A percentile compares a stretch with the other conserved stretches of the same genome.
Conservation (phyloP, 768 basidiomycete genomes). For the Amanita pallidorosea region DNA sequence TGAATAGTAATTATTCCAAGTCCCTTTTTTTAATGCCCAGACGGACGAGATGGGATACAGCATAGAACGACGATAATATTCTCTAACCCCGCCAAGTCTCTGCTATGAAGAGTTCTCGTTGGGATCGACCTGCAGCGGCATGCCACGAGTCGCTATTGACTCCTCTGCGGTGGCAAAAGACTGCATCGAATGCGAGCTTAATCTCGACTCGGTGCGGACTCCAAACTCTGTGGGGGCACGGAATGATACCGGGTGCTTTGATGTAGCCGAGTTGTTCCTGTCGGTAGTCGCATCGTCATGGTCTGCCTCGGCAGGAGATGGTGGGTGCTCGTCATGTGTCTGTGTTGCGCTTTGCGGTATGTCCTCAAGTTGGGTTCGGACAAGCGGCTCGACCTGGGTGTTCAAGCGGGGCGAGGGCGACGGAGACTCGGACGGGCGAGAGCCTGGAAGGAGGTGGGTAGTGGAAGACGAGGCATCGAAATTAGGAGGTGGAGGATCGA, state of each 20-base stretch:
- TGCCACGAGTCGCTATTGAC: slow-evolving; percentile 10
- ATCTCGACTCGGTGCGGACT: slow-evolving; percentile 12
- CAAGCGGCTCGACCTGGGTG: not conserved
- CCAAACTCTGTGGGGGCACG: slow-evolving; percentile 8
- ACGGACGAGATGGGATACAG: no score
- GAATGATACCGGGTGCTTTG: slow-evolving; percentile 10
- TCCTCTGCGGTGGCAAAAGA: slow-evolving; percentile 25
- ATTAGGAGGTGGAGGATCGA: slow-evolving; percentile 47
- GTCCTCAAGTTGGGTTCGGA: not conserved
- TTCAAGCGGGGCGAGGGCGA: not conserved
- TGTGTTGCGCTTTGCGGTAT: not conserved
- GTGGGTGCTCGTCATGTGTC: not conserved
- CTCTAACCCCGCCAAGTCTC: no score
- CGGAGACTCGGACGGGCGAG: not conserved
- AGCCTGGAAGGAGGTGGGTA: slow-evolving; percentile 3
- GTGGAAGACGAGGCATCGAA: slow-evolving; percentile 26
- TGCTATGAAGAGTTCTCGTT: no score
- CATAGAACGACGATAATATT: no score
- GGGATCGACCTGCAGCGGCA: no score
- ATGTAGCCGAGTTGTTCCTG: slow-evolving; percentile 8
- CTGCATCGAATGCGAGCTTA: slow-evolving; percentile 17
- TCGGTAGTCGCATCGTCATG: not conserved
- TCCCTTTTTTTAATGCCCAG: not conserved
- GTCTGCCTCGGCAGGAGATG: not conserved
- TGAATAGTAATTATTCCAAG: not conserved